Base-by-base conservation (phyloP, 2,329 filamentous ascomycete genomes). In the Chaetothyriales sp. region DNA sequence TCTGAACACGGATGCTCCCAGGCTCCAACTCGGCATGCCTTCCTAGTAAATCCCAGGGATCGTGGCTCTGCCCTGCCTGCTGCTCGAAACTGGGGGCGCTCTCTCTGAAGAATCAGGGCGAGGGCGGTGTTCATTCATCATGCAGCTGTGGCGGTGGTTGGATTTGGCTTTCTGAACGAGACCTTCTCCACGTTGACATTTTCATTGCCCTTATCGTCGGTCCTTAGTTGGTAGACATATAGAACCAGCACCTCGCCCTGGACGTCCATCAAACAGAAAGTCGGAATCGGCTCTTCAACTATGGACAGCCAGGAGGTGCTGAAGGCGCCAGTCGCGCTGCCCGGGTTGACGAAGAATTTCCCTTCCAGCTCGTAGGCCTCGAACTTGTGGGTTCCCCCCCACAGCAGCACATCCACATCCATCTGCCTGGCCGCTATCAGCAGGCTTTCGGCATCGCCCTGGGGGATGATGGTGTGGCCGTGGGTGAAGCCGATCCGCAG, bases 181-280 rank as follows among this genome's bases (percentile, higher is more conserved):
- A 90, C 84, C 72, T 90, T 90, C 66, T 90, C 85, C 43, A 90
- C 85, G 15, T 82, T 83, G 45, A 90, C 84, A 53, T 82, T 87
- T 67, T 89, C 84, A 36, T 78, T 78, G 15, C 85, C 85, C 58
- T 84, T 81, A 51, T 78, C 80, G 60, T 87, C 84, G 64, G 83
- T 87, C 65, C 82, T 79, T 62, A 89, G 68, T 66, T 89, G 84
- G 65, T 96, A 96, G 49, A 96, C 90, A 66, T 96, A 96, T 47
- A 96, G 75, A 53, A 93, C 93, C 58, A 96, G 77, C 15, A 93
- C 93, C 65, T 95, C 93, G 28, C 90, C 90, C 78, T 96, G 90
- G 36, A 94, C 86, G 77, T 96, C 90, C 90, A 96, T 95, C 66
- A 96, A 70, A 64, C 92, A 95, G 68, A 96, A 95, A 65, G 88